phyloP scores from a whole-genome alignment of 495 filamentous ascomycete species.

The Opeltia flavorubescens region DNA sequence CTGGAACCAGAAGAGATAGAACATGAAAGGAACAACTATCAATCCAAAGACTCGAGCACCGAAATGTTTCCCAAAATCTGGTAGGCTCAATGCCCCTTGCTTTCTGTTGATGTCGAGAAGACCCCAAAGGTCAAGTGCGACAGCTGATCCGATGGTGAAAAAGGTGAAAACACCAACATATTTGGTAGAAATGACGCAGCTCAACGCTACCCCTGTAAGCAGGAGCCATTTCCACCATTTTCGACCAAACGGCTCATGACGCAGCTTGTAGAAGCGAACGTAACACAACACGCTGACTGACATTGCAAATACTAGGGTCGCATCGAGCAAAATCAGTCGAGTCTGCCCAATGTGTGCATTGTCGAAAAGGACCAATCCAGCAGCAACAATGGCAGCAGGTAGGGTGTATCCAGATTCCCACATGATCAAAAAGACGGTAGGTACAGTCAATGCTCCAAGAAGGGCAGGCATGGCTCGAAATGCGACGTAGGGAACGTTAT shows the following conservation, averaged over 20 bases:
- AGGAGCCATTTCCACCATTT: constrained; percentile 99
- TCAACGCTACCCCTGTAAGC: constrained; percentile 82
- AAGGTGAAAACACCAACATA: constrained; percentile 97
- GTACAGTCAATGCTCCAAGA: constrained; percentile 81
- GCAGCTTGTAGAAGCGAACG: constrained; percentile 93
- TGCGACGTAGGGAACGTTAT: constrained; percentile 93
- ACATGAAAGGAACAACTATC: constrained; percentile 83
- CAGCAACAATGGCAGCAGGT: constrained; percentile 76
- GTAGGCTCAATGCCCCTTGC: constrained; percentile 59
- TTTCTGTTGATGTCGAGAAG: constrained; percentile 76
- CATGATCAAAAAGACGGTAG: constrained; percentile 94
- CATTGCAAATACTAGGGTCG: constrained; percentile 89
- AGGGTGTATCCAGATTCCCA: constrained; percentile 98
- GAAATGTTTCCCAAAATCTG: constrained; percentile 80
- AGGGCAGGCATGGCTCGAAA: constrained; percentile 89
- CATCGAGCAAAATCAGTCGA: constrained; percentile 85
- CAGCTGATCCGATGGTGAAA: constrained; percentile 88
- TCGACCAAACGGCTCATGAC: constrained; percentile 73
- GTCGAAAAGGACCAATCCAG: constrained; percentile 83
- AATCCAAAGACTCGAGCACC: constrained; percentile 67
- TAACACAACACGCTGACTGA: constrained; percentile 86
- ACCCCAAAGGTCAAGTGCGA: constrained; percentile 89
- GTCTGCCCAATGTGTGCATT: constrained; percentile 98
- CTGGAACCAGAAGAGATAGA: constrained; percentile 99
- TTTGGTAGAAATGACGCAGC: constrained; percentile 96